phyloP scores from a whole-genome alignment of 2,329 filamentous ascomycete species.

The Ophiocordyceps camponoti-rufipedis region DNA sequence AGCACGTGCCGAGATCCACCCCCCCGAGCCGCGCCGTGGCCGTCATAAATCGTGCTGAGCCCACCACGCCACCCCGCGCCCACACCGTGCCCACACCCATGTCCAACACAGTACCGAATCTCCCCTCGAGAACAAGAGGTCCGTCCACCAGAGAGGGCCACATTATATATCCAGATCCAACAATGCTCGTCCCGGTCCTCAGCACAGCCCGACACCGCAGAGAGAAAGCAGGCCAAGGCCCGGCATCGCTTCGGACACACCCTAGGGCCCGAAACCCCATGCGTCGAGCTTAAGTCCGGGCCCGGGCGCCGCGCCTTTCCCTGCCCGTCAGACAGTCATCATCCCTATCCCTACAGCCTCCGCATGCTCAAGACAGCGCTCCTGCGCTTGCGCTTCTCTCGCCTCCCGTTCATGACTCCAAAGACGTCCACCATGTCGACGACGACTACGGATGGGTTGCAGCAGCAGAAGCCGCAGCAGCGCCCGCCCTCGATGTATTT shows the following conservation, averaged over 20 bases:
- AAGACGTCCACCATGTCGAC: constrained; percentile 14
- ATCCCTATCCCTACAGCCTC: background rate
- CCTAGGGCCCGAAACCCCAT: constrained; percentile 4
- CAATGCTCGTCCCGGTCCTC: too few species aligned
- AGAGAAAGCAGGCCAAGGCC: too few species aligned
- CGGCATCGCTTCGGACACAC: constrained; percentile 2
- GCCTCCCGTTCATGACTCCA: constrained; percentile 6
- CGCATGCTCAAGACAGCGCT: constrained; percentile 27
- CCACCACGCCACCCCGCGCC: too few species aligned
- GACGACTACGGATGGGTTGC: constrained; percentile 1
- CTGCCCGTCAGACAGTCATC: background rate
- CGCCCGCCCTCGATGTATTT: constrained; percentile 36
- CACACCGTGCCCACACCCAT: too few species aligned
- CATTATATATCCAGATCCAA: too few species aligned
- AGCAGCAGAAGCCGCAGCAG: constrained; percentile 7
- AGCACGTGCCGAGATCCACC: too few species aligned
- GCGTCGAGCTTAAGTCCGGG: constrained; percentile 4
- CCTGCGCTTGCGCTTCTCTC: constrained; percentile 21
- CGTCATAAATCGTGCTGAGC: too few species aligned
- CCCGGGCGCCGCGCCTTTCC: background rate
- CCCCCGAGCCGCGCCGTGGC: too few species aligned
- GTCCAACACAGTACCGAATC: too few species aligned
- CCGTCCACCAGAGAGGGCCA: too few species aligned
- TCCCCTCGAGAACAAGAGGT: too few species aligned
- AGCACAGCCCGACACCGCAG: too few species aligned